Evolutionary conservation across 805 yeast species (phyloP), one percentile per base, ranked within the genome.

Genomic region (Saccharomyces kudriavzevii): DNA sequence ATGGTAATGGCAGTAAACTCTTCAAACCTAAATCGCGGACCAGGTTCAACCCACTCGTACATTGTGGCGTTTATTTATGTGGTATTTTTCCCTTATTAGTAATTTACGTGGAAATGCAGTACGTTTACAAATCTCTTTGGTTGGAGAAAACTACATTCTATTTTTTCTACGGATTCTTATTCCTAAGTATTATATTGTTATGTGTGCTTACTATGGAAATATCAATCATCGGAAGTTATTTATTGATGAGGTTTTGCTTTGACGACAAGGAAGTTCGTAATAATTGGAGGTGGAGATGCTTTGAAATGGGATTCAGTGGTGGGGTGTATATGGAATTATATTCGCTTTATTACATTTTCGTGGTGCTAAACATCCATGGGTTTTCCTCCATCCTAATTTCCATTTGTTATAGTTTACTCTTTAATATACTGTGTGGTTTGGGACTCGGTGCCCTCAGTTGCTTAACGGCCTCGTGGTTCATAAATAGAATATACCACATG

Each of bases 231-330:
- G 82, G 86, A 5, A 77, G 85, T 9, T 89, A 85, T 63, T 64
- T 85, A 46, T 77, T 85, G 47, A 74, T 89, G 61, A 74, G 51
- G 10, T 45, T 51, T 20, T 35, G 43, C 43, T 35, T 35, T 14
- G 50, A 58, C 5, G 48, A 49, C 22, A 40, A 52, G 40, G 56
- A 50, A n/a, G 47, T 49, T 46, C 47, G 51, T 40, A 54, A 47
- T 24, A 43, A 57, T 40, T 90, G 96, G 96, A 88, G 87, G 65
- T 89, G 96, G 96, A 76, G 84, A 59, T 75, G 89, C 11, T 89
- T 88, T 68, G 67, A 81, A 52, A 80, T 83, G 28, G 88, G 95
- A 4, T 73, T 81, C 3, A 82, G 91, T 54, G 78, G 87, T 49
- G 89, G 89, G 29, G 75, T 84, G 75, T 88, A 85, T 70, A 76